Conservation (phyloP, 176 grass and related monocot genomes). For the Phyllostachys edulis region DNA sequence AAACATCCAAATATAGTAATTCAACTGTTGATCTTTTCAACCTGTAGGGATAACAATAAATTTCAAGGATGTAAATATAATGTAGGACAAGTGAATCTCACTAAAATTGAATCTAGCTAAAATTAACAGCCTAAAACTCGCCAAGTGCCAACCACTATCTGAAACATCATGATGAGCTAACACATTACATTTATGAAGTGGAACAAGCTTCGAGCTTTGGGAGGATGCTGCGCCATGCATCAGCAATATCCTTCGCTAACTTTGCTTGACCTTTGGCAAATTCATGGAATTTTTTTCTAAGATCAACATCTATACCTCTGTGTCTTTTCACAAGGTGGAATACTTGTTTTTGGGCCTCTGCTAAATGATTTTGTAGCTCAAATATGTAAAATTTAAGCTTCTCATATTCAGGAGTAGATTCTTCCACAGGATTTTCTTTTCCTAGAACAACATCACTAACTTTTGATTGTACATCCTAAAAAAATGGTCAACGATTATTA, state of each 20-base stretch:
- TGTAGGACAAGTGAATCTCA: no score
- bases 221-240: constrained; percentile 82
- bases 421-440: constrained; percentile 94
- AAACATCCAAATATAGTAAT: no score
- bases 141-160: constrained; percentile 13
- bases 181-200: constrained; percentile 17
- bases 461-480: constrained; percentile 83
- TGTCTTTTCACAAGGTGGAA: constrained; percentile 93
- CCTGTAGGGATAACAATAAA: no score
- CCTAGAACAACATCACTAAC: constrained; percentile 93
- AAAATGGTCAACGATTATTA: no score
- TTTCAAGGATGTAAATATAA: no score
- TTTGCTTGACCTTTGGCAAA: constrained; percentile 84
- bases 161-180: constrained; percentile 21
- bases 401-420: constrained; percentile 89
- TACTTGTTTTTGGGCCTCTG: constrained; percentile 94
- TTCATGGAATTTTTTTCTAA: not conserved
- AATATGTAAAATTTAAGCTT: constrained; percentile 94
- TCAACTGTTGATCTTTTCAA: no score
- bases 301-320: constrained; percentile 56
- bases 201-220: constrained; percentile 89
- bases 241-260: constrained; percentile 84
- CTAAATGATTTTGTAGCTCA: constrained; percentile 89
- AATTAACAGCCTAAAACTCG: no score
- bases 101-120: no score